These are phyloP conservation scores for Neocallimastix lanati DNA, from an alignment of 192 early-diverging fungal species.

Conservation along the genomic window DNA sequence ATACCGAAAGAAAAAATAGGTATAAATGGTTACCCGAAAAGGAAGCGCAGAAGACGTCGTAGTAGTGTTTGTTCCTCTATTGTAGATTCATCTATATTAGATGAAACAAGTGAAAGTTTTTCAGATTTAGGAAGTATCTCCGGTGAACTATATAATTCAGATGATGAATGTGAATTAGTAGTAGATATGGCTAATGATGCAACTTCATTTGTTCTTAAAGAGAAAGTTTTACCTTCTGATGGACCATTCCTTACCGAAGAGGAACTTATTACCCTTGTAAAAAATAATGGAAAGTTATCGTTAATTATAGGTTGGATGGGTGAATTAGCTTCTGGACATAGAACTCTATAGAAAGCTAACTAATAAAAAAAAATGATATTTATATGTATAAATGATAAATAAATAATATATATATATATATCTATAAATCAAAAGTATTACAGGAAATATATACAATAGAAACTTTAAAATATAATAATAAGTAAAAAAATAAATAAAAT, in stretches of 20 bases:
- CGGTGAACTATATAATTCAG: background rate
- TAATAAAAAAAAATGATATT: no score
- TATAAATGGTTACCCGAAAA: background rate
- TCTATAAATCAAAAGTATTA: no score
- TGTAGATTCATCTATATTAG: background rate
- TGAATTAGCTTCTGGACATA: background rate
- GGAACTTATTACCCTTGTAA: background rate
- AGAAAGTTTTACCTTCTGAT: background rate
- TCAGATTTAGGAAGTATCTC: background rate
- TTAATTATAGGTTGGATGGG: background rate
- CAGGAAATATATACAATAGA: no score
- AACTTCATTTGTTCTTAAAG: background rate
- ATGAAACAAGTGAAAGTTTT: background rate
- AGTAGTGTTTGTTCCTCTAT: background rate
- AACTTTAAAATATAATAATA: no score
- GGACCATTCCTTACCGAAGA: background rate
- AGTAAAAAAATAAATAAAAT: no score
- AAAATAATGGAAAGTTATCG: background rate
- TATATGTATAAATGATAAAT: no score
- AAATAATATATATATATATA: no score
- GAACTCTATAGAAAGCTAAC: no score
- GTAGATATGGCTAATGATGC: background rate
- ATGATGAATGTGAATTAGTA: background rate
- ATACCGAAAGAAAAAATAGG: background rate
- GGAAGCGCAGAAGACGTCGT: background rate